Percentiles rank a stretch among this genome's conserved stretches.
Conservation (phyloP, 805 yeast species). For the Komagataella mondaviorum region DNA sequence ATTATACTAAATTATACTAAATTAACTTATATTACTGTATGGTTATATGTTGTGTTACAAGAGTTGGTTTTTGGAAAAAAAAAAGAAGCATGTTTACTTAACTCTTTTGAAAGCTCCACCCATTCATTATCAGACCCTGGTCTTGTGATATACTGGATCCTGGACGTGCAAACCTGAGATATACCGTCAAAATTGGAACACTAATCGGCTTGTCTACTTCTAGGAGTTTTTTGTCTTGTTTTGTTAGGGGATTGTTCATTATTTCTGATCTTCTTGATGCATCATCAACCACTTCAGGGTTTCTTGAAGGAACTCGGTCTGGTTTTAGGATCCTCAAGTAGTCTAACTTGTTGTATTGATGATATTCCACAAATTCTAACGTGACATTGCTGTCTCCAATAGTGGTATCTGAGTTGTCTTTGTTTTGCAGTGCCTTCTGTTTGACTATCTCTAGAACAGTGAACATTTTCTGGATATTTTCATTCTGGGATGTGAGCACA, state of each 20-base stretch:
- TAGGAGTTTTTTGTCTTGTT: neutral
- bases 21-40: neutral
- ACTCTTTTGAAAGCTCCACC: neutral
- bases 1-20: neutral
- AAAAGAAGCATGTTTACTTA: neutral
- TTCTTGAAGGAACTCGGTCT: neutral
- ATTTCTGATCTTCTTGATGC: neutral
- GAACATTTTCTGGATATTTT: constrained; percentile 15
- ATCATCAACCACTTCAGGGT: neutral
- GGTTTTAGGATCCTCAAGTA: neutral
- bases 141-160: neutral
- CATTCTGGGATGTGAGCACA: constrained; percentile 4
- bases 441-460: constrained; percentile 16
- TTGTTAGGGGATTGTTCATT: neutral
- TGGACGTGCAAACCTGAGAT: neutral
- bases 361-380: neutral
- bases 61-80: neutral
- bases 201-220: neutral
- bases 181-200: neutral
- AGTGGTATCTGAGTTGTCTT: neutral
- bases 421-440: constrained; percentile 8
- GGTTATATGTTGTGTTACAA: neutral
- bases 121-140: neutral
- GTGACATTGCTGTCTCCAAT: neutral
- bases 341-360: constrained; percentile 3